These are phyloP conservation scores for Sporopachydermia cereana DNA, from an alignment of 1,139 yeast species.

Conservation along the genomic window DNA sequence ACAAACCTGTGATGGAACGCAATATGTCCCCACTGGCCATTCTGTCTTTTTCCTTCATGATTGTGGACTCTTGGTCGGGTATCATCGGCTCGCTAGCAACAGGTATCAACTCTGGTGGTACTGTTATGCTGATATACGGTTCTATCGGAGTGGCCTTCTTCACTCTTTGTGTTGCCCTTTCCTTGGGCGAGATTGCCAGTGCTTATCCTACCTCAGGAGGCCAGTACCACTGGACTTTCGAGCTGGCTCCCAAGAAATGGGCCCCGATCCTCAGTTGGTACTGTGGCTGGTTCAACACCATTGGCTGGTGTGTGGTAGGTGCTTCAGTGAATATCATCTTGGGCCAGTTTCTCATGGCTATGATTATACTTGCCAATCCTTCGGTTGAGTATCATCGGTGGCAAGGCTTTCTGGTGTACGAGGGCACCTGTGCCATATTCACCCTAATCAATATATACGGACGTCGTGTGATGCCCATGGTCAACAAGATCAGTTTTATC, in stretches of 20 bases:
- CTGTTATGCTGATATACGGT: slow-evolving; percentile 50
- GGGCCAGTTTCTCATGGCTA: not conserved
- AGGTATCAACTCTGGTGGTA: slow-evolving; percentile 26
- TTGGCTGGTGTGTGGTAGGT: slow-evolving; percentile 8
- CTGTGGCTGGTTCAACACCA: slow-evolving; percentile 13
- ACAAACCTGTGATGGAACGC: not conserved
- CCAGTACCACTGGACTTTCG: slow-evolving; percentile 18
- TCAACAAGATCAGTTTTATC: not conserved
- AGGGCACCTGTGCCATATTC: not conserved
- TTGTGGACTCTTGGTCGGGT: slow-evolving; percentile 40
- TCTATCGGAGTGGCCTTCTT: slow-evolving; percentile 55
- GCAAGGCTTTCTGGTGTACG: not conserved
- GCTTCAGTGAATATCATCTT: not conserved
- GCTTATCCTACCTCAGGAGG: slow-evolving; percentile 51
- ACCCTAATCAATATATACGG: not conserved
- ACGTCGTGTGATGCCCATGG: not conserved
- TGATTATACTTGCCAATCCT: not conserved
- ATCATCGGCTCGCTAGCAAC: slow-evolving; percentile 29
- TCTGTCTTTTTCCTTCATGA: slow-evolving; percentile 32
- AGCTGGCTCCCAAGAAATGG: slow-evolving; percentile 16
- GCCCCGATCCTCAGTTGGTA: slow-evolving; percentile 14
- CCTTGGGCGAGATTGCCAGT: slow-evolving; percentile 54
- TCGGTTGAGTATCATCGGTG: not conserved
- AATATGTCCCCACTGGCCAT: not conserved
- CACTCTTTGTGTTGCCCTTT: slow-evolving; percentile 43